These are phyloP conservation scores for Ophiognomonia clavigignenti-juglandacearum DNA, from an alignment of 2,329 filamentous ascomycete species.

Conservation along the genomic window DNA sequence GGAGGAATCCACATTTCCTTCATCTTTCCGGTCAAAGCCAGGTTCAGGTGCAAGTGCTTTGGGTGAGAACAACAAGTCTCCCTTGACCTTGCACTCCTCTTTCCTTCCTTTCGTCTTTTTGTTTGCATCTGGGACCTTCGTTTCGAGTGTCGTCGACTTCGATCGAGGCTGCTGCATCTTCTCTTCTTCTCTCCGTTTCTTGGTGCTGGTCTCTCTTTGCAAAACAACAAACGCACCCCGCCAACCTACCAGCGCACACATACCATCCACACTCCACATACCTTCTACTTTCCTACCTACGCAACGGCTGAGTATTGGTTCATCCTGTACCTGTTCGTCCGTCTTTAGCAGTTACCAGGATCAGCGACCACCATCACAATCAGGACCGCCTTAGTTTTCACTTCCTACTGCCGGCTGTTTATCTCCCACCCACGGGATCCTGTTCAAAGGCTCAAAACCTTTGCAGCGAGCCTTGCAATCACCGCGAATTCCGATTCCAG, in stretches of 20 bases:
- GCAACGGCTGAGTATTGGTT: neutral
- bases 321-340: constrained; percentile 1
- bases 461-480: neutral
- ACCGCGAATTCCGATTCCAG: neutral
- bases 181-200: too few species aligned
- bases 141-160: too few species aligned
- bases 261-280: neutral
- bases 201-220: too few species aligned
- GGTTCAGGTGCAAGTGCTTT: too few species aligned
- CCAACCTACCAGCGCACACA: too few species aligned
- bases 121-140: too few species aligned
- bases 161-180: too few species aligned
- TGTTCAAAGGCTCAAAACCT: neutral
- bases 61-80: neutral
- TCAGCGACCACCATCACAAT: too few species aligned
- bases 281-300: neutral
- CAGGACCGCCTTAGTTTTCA: constrained; percentile 1
- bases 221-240: too few species aligned
- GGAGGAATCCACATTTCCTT: neutral
- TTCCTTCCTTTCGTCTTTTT: neutral
- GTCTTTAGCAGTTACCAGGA: neutral
- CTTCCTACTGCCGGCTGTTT: constrained; percentile 8
- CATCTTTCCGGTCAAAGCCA: neutral
- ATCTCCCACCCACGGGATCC: neutral
- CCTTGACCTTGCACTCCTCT: neutral